Conservation (phyloP, 2,329 filamentous ascomycete species). For the Coleophoma eucalyptorum region DNA sequence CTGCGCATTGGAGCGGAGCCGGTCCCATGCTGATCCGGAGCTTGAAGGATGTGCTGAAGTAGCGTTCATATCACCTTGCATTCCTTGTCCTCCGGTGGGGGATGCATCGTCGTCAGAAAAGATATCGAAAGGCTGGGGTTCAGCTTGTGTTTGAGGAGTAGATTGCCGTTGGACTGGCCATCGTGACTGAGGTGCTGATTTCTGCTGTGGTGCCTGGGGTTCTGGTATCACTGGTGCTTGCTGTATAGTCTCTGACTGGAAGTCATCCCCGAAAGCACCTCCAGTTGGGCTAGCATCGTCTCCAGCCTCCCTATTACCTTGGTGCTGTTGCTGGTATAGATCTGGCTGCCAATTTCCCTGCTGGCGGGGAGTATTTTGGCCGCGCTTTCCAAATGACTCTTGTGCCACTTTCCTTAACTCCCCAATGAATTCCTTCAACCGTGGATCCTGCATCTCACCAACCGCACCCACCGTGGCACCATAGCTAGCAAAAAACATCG, state of each 20-base stretch:
- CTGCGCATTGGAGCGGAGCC: conserved; percentile 12
- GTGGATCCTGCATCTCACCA: conserved; percentile 19
- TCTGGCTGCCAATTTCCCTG: conserved; percentile 4
- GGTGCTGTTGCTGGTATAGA: background rate
- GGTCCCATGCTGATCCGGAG: conserved; percentile 27
- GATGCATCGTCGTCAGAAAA: conserved; percentile 22
- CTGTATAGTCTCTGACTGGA: background rate
- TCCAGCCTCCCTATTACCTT: background rate
- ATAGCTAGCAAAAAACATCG: conserved; percentile 20
- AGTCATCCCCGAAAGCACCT: conserved; percentile 14
- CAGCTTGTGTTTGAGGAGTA: background rate
- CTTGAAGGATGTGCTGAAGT: background rate
- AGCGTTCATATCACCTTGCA: conserved; percentile 7
- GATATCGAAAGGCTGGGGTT: conserved; percentile 14
- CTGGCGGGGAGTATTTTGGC: background rate
- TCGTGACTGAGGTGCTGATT: background rate
- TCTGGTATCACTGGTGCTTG: background rate
- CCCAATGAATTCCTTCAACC: conserved; percentile 18
- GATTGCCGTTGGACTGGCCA: background rate
- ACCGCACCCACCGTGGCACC: conserved; percentile 15
- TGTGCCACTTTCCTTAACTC: conserved; percentile 5
- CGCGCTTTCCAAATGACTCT: conserved; percentile 3
- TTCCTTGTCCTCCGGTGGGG: conserved; percentile 18
- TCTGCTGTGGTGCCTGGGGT: background rate
- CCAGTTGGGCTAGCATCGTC: conserved; percentile 25